Conservation (phyloP, 73 alveolate genomes). For the Durusdinium trenchii region DNA sequence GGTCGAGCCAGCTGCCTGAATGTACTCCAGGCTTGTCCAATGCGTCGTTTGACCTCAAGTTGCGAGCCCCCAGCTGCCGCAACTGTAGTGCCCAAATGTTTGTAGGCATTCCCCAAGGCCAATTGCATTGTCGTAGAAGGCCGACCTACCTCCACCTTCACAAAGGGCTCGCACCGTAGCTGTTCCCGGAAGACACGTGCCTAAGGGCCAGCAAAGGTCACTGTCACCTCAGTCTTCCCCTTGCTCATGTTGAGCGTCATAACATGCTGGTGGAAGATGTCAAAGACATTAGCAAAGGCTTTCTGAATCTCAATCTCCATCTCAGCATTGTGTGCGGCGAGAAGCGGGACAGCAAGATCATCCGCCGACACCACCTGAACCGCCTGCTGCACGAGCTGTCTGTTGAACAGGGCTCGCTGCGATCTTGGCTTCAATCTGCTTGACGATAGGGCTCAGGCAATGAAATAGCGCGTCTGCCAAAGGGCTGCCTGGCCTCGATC, state of each 20-base stretch:
- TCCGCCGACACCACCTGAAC: background rate
- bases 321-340: background rate
- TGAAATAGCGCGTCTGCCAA: too few species aligned
- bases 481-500: background rate
- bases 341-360: background rate
- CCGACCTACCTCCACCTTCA: too few species aligned
- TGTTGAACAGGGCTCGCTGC: background rate
- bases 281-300: background rate
- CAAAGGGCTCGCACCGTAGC: too few species aligned
- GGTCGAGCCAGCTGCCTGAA: background rate
- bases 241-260: background rate
- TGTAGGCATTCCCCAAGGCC: too few species aligned
- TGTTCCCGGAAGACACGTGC: background rate
- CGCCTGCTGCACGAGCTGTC: background rate
- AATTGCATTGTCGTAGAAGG: too few species aligned
- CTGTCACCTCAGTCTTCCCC: background rate
- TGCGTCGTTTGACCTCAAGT: background rate
- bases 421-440: too few species aligned
- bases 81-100: background rate
- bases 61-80: background rate
- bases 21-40: background rate
- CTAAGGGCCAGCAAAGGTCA: background rate
- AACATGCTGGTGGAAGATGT: background rate
- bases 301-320: background rate
- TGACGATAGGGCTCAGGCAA: too few species aligned